Evolutionary conservation across 164 flowering plant species (phyloP), one percentile per base, ranked within the genome.

Genomic region (Santalum album): DNA sequence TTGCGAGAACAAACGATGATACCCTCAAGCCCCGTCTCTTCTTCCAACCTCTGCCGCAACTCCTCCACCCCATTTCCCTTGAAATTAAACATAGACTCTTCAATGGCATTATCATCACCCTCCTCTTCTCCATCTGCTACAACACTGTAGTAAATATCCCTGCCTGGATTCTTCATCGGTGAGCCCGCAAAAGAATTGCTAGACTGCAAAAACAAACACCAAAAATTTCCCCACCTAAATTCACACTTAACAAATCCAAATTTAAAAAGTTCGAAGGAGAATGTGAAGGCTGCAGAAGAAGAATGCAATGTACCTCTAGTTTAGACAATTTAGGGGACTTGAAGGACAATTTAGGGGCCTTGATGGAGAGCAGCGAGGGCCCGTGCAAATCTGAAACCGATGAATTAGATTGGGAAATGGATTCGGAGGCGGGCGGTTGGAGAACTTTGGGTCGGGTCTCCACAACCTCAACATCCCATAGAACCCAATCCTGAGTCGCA

Each of bases 11-110:
- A 87, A 22, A 81, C 74, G 12, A 65, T 57, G 17, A 81, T 53
- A 29, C 72, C 75, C 14, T 64, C 61, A 12, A 77, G 61, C 17
- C 84, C 88, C 3, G 86, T 79, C 65, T 70, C 82, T 58, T 87
- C 80, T 64, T 75, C 75, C 54, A 87, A 62, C 57, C 47, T 72
- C 46, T 72, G 39, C 43, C 64, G 72, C 78, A 85, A 56, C 53
- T 81, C 82, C 50, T 66, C 72, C 14, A 87, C 60, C 1, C 62
- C 66, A 57, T 54, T 74, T 20, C 96, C 92, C 55, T 67, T 87
- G 48, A 85, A 85, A 1, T 40, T 49, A 24, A 83, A 75, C 0
- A 62, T 65, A 10, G 20, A 40, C 24, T 22, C 69, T 25, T 67
- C 73, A 0, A 9, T 25, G 4, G 21, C 58, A 26, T 79, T 79